Percentiles rank a stretch among this genome's conserved stretches.
Evolutionary conservation across 1,139 yeast genomes (phyloP).

Genomic region (Pichia sp.): DNA sequence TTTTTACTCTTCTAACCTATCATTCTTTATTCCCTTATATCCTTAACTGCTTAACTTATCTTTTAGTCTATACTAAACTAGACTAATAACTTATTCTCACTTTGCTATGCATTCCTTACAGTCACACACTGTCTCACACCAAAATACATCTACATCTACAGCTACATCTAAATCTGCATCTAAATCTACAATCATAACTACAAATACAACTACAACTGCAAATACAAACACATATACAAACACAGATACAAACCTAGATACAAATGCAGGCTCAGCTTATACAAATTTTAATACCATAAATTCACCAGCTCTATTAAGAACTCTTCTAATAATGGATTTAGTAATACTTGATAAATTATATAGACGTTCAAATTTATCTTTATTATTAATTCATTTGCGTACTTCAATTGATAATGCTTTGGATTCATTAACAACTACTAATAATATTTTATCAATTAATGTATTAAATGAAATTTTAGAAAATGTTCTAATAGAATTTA

Average conservation of each 20-base stretch:
- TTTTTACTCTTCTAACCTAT: too few relatives aligned
- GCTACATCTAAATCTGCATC: too few relatives aligned
- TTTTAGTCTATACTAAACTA: too few relatives aligned
- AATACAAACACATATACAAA: too few relatives aligned
- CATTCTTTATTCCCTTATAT: too few relatives aligned
- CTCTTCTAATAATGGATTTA: constrained; percentile 6
- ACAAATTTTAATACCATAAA: too few relatives aligned
- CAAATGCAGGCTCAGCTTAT: too few relatives aligned
- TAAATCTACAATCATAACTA: too few relatives aligned
- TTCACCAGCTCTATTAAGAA: background rate
- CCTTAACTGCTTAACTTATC: too few relatives aligned
- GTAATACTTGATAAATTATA: constrained; percentile 10
- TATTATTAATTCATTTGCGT: constrained; percentile 8
- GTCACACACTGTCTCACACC: background rate
- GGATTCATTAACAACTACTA: background rate
- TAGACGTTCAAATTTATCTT: constrained; percentile 4
- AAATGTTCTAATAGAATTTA: background rate
- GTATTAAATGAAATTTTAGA: too few relatives aligned
- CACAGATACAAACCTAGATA: background rate
- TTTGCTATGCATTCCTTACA: background rate
- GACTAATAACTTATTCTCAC: too few relatives aligned
- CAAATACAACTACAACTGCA: background rate
- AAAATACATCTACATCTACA: background rate
- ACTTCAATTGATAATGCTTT: background rate
- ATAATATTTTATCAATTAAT: too few relatives aligned